Evolutionary conservation across 345 rosid genomes (phyloP), one percentile per base, ranked within the genome.

Genomic region (Pugionium cornutum): DNA sequence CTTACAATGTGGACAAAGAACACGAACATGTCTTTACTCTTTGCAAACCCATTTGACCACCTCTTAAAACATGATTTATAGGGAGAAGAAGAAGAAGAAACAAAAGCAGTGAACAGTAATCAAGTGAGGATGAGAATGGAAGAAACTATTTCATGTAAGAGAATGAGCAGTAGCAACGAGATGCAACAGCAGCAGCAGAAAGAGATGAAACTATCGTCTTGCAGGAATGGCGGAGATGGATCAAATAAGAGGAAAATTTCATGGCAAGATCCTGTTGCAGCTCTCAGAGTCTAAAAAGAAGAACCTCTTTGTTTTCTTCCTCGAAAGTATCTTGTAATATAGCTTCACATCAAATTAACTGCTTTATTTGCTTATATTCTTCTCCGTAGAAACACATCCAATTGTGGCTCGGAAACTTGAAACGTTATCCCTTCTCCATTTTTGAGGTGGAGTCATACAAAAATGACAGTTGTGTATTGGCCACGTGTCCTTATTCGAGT

Each of bases 181-280:
- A 59, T 59, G 27, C 67, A 58, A 33, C 65, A 68, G 73, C 80
- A 58, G 41, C 65, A 68, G 73, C 80, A 49, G 29, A 80, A 70
- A 34, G 96, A 88, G 11, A 51, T 80, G 76, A 86, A 77, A 78
- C 46, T 86, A 47, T 81, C 83, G 4, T 82, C 78, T 18, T 89
- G 91, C 64, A 84, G 94, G 70, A 83, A 64, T 43, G 72, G 79
- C 0, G 86, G 83, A 52, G 86, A 76, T 41, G 83, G 85, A 4
- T 40, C 86, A 5, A 85, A 88, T 67, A 89, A 89, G 86, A 83
- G 97, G 80, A 92, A 88, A 87, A 88, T 92, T 50, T 65, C 96
- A 52, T 92, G 98, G 98, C 96, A 89, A 80, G 96, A 92, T 65
- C 90, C 83, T 70, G 82, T 89, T 75, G 40, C 58, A 73, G 89